Conservation (phyloP, 768 basidiomycete genomes). For the Leccinum broughii region DNA sequence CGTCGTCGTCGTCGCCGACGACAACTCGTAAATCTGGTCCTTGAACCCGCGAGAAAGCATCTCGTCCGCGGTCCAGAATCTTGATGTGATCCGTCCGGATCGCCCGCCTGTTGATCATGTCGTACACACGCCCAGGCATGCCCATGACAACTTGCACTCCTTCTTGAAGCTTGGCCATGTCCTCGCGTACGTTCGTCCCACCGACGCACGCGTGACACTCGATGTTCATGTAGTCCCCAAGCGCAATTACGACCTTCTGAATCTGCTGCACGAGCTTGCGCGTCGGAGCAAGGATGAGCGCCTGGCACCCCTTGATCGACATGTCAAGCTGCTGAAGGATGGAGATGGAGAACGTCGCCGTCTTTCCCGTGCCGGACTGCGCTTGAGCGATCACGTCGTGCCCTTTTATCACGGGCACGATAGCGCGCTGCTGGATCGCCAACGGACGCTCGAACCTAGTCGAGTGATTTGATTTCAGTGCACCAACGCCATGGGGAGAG, state of each 20-base stretch:
- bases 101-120: conserved; percentile 96
- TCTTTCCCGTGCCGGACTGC: conserved; percentile 99
- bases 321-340: conserved; percentile 95
- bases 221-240: conserved; percentile 94
- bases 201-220: conserved; percentile 98
- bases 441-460: conserved; percentile 91
- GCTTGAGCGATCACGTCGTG: conserved; percentile 99
- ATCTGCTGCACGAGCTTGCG: conserved; percentile 98
- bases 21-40: conserved; percentile 66
- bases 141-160: conserved; percentile 90
- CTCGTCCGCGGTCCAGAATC: conserved; percentile 94
- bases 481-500: not conserved
- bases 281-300: conserved; percentile 97
- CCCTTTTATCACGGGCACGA: conserved; percentile 96
- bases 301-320: conserved; percentile 86
- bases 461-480: not conserved
- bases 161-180: conserved; percentile 95
- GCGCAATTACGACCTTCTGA: conserved; percentile 93
- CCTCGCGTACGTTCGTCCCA: conserved; percentile 96
- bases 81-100: conserved; percentile 85
- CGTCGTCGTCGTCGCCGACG: conserved; percentile 37
- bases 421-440: conserved; percentile 98
- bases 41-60: conserved; percentile 99
- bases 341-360: conserved; percentile 98
- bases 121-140: conserved; percentile 93